Base-by-base conservation (phyloP, 2,329 filamentous ascomycete species). In the Xylariales sp. region DNA sequence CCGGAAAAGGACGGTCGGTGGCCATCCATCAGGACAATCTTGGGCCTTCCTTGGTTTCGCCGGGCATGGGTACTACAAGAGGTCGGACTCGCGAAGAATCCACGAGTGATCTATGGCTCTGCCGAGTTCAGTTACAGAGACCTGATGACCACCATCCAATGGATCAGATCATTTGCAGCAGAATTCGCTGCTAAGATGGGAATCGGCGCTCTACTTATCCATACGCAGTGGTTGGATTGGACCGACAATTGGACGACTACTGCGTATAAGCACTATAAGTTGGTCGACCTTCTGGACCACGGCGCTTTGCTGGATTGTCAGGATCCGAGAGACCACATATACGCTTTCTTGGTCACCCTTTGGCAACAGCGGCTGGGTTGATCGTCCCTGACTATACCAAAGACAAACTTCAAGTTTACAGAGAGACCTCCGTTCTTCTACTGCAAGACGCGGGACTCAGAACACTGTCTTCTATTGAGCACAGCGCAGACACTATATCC, bases 51-150 rank as follows among this genome's bases (percentile, higher is more conserved):
- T 16, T 43, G 40, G 40, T 43, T 43, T 14, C 16, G 19, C 8
- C 33, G 40, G 3, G 33, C 35, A 12, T 43, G 33, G 40, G 40
- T 43, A 5, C 10, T 43, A 14, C 33, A 43, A 16, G 40, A 43
- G 19, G 25, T 38, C 12, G 40, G 40, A 14, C 40, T 43, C 10
- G 40, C 40, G 16, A 28, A 20, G 7, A 14, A 43, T 9, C 40
- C 40, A 15, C 25, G 34, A 16, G 40, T 38, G 15, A 18, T 43
- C n/a, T 43, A 43, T 15, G 40, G 37, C n/a, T 12, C 24, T 14
- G 37, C 16, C n/a, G 35, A 44, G 15, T 44, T 44, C 27, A 44
- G 42, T 16, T 44, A 44, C 15, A 16, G 42, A 18, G 15, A 28
- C n/a, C 21, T 40, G 27, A 38, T 38, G 29, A 12, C 12, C 2